Evolutionary conservation across 1,284 basidiomycete species (phyloP).

Genomic region (Pseudomicrostroma phylloplanum): DNA sequence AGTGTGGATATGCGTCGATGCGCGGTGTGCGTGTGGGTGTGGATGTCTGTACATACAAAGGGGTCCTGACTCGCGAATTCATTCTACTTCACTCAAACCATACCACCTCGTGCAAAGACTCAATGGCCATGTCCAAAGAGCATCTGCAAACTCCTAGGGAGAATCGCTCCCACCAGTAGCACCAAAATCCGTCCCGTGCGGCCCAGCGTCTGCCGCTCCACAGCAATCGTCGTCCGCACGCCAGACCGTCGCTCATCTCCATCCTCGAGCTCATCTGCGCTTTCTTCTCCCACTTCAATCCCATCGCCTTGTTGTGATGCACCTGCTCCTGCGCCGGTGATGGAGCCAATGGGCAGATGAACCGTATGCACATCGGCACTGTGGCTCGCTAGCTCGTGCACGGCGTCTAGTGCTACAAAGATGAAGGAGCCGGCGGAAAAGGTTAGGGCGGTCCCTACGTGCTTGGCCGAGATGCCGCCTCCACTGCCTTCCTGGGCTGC

Average conservation of each 20-base stretch:
- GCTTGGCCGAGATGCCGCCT: constrained; percentile 22
- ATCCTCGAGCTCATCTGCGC: not conserved
- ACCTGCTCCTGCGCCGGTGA: not conserved
- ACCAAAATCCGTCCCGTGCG: constrained; percentile 11
- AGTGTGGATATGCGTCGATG: too few species aligned
- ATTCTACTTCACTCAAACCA: too few species aligned
- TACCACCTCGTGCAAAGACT: too few species aligned
- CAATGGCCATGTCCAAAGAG: constrained; percentile 15
- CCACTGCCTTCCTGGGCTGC: not conserved
- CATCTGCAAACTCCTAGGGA: constrained; percentile 13
- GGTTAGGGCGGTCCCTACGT: constrained; percentile 67
- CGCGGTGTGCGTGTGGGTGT: too few species aligned
- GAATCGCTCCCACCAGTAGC: constrained; percentile 11
- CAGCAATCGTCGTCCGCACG: not conserved
- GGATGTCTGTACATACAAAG: too few species aligned
- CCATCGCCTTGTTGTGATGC: not conserved
- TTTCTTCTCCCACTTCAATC: not conserved
- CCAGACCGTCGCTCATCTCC: constrained; percentile 5
- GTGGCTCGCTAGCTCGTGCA: constrained; percentile 35
- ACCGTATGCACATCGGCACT: constrained; percentile 17
- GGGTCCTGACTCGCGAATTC: too few species aligned
- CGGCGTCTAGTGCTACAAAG: constrained; percentile 71
- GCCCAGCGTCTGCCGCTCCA: constrained; percentile 8
- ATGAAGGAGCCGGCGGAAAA: constrained; percentile 86
- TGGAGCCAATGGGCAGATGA: too few species aligned